Conservation (phyloP, 306 rosid genomes). For the apple (Malus domestica) region ASM211411v1 NC_041790.1:25406001-25406500, state of each 20-base stretch:
- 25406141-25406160: conserved; percentile 98
- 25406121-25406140: conserved; percentile 77
- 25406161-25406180: conserved; percentile 85
- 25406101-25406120: conserved; percentile 80
- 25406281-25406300: background rate
- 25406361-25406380: background rate
- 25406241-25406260: background rate
- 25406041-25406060: background rate
- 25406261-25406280: background rate
- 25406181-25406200: conserved; percentile 81
- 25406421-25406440: background rate
- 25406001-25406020: conserved; percentile 7
- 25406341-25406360: background rate
- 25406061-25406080: conserved; percentile 49
- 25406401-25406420: background rate
- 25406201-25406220: conserved; percentile 29
- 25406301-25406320: background rate
- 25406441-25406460: background rate
- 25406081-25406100: conserved; percentile 74
- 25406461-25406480: background rate
- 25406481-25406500: background rate
- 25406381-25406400: background rate
- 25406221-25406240: background rate
- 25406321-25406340: background rate
- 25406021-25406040: conserved; percentile 13